Evolutionary conservation across 2,329 filamentous ascomycete genomes (phyloP), one percentile per base, ranked within the genome.

Genomic region (Ophiocordyceps sinensis): DNA sequence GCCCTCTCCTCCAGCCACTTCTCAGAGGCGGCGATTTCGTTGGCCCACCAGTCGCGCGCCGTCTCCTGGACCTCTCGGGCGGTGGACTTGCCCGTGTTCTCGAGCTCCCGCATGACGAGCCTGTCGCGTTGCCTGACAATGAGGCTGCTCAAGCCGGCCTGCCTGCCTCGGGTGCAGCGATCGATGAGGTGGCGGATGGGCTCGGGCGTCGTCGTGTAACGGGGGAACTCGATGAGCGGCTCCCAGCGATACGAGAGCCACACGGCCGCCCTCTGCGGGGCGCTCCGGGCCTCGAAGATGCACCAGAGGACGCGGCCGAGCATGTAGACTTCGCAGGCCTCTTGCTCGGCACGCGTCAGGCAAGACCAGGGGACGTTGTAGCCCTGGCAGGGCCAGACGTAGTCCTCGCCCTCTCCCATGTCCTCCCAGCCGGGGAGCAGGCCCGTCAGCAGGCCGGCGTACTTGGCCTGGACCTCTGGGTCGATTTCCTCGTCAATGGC

Each of bases 251-350:
- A 77, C 37, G 74, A 77, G 46, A 74, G 65, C 74, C 74, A 77
- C 12, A 75, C 64, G 4, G 71, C 68, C 2, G 68, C 67, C 45
- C 64, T 64, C 49, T 78, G 71, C 2, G 74, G 73, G 2, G 72
- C 73, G 44, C 70, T 71, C 50, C 70, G 67, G 17, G 71, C 73
- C 52, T 79, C 75, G 43, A 78, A 78, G 14, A 78, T 67, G 51
- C 75, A 78, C 73, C 74, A 79, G 37, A 79, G 59, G 23, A 76
- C 62, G 32, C 74, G 65, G 6, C 73, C 75, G 14, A 79, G 66
- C 73, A 77, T 77, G 55, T 77, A 79, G 1, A 76, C 73, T 52
- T 75, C 70, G 17, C 73, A 73, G 0, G 68, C 62, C 49, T 78
- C 75, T 47, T 73, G 69, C 47, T 78, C 74, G 3, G 44, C 45